phyloP scores from a whole-genome alignment of 805 yeast genomes.

The Hyphopichia homilentoma region DNA sequence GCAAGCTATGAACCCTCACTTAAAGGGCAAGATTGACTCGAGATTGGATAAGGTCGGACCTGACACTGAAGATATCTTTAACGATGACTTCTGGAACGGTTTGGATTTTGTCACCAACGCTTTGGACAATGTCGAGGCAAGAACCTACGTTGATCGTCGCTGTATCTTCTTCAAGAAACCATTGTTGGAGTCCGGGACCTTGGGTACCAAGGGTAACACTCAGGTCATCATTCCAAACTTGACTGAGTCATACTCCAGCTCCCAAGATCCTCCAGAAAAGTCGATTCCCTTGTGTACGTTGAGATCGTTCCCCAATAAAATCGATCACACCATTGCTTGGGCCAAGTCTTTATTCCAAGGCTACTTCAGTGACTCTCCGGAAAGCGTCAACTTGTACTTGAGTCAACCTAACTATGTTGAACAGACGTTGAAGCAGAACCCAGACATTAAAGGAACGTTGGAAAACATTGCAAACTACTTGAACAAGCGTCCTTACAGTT shows the following conservation, averaged over 20 bases:
- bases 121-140: constrained; percentile 94
- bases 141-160: constrained; percentile 95
- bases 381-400: constrained; percentile 85
- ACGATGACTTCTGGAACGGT: constrained; percentile 79
- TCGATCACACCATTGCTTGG: constrained; percentile 99
- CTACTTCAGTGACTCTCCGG: constrained; percentile 85
- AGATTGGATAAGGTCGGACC: constrained; percentile 86
- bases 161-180: constrained; percentile 92
- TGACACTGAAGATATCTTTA: constrained; percentile 84
- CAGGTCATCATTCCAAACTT: constrained; percentile 92
- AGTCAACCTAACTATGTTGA: constrained; percentile 92
- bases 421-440: constrained; percentile 83
- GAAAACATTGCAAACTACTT: constrained; percentile 77
- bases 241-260: constrained; percentile 94
- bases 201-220: constrained; percentile 97
- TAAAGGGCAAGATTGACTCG: constrained; percentile 71
- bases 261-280: constrained; percentile 98
- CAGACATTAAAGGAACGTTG: constrained; percentile 84
- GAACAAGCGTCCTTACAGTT: constrained; percentile 77
- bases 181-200: constrained; percentile 91
- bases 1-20: constrained; percentile 77
- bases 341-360: constrained; percentile 94
- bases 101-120: constrained; percentile 95
- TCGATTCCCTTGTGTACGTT: constrained; percentile 95
- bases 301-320: constrained; percentile 95